Percentiles rank a stretch among this genome's conserved stretches.
These are phyloP conservation scores for Copromyces sp. DNA, from an alignment of 495 filamentous ascomycete species.

Conservation along the genomic window DNA sequence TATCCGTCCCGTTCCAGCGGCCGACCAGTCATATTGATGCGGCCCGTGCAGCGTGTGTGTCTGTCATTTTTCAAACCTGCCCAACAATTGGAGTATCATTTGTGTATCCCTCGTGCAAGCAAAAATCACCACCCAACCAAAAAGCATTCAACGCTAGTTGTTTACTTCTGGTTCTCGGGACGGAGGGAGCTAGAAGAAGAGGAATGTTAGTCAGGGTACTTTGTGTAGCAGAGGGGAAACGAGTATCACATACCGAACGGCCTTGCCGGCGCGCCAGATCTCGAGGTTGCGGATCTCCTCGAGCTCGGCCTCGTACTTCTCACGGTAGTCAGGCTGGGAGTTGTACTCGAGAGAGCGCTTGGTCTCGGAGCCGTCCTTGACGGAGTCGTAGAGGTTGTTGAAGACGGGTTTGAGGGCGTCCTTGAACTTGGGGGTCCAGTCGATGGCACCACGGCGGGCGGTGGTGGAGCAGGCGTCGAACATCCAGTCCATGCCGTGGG, in stretches of 20 bases:
- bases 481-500: constrained; percentile 99
- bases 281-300: constrained; percentile 91
- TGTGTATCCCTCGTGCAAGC: neutral
- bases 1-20: constrained; percentile 6
- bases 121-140: neutral
- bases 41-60: neutral
- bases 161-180: constrained; percentile 86
- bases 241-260: constrained; percentile 56
- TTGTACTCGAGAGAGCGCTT: constrained; percentile 91
- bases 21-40: neutral
- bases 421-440: constrained; percentile 95
- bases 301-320: constrained; percentile 95
- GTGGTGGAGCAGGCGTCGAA: constrained; percentile 99
- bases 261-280: constrained; percentile 98
- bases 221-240: neutral
- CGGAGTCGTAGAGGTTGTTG: constrained; percentile 88
- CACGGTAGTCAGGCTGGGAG: constrained; percentile 82
- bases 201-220: constrained; percentile 14
- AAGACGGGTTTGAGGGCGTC: constrained; percentile 95
- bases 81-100: constrained; percentile 1
- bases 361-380: constrained; percentile 83
- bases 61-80: neutral
- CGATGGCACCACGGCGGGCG: constrained; percentile 93
- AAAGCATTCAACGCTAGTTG: constrained; percentile 1
- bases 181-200: constrained; percentile 54